Base-by-base conservation (phyloP, 2,329 filamentous ascomycete genomes). In the Daldinia sp. region DNA sequence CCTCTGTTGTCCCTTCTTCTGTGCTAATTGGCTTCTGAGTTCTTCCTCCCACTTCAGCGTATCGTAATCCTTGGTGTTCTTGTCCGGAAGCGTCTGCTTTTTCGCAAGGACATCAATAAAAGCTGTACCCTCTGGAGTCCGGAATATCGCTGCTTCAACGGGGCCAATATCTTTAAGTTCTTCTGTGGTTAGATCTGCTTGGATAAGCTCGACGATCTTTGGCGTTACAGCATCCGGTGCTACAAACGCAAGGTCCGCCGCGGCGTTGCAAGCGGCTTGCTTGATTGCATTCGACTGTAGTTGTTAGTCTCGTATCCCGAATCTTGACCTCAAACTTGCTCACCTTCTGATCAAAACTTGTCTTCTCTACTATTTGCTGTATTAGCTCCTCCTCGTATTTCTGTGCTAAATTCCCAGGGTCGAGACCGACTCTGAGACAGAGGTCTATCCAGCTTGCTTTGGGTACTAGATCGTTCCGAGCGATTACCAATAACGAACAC, bases 31-130 rank as follows among this genome's bases (percentile, higher is more conserved):
- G 35, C 87, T 85, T 59, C 94, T 85, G 6, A 99, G 83, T 67
- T 99, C 95, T 75, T 94, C 91, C 77, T 99, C 95, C 95, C 96
- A 99, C 77, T 97, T 97, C 37, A 97, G 78, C 1, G 93, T 96
- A 71, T 99, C 93, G 71, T 97, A 97, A 75, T 98, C 95, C 76
- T 96, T 97, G 49, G 87, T 90, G 72, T 93, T 97, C 79, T 97
- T 98, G 78, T 93, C 90, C 2, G 93, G 88, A 1, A 90, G 80
- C 34, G 83, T 81, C 63, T 86, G 86, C 75, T 96, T 96, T 74
- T 92, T 94, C 30, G 90, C 92, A 4, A 99, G 83, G 0, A 98
- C 92, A 77, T 99, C 95, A 17, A 99, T 84, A 71, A 96, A 98
- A 11, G 89, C 85, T 1, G 90, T 94, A 1, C 93, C 94, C 75